phyloP scores from a whole-genome alignment of 345 rosid genomes.

The Punica granatum region DNA sequence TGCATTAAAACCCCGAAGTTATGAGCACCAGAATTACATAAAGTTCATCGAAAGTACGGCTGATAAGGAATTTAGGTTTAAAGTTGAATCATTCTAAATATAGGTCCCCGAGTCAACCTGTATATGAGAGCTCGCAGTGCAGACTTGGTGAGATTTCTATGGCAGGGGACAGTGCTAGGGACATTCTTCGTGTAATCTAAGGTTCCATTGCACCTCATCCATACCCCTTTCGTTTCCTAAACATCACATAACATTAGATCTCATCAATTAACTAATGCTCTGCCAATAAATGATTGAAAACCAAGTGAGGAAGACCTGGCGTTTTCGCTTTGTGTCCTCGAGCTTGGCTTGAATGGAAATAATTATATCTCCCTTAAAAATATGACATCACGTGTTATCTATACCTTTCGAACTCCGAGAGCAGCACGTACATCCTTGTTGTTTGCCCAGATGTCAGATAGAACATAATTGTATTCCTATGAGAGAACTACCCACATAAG shows the following conservation, averaged over 20 bases:
- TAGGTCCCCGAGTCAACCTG: constrained; percentile 19
- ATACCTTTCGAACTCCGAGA: constrained; percentile 28
- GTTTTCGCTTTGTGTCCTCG: too few species aligned
- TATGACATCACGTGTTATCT: too few species aligned
- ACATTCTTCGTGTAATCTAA: constrained; percentile 28
- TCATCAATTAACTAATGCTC: not conserved
- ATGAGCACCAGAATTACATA: not conserved
- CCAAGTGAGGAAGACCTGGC: too few species aligned
- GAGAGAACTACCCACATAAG: not conserved
- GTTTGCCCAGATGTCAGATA: constrained; percentile 28
- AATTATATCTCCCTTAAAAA: too few species aligned
- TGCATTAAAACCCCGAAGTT: constrained; percentile 3
- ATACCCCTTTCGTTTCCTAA: constrained; percentile 24
- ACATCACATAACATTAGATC: not conserved
- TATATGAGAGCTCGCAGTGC: constrained; percentile 28
- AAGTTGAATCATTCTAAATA: not conserved
- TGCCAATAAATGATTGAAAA: too few species aligned
- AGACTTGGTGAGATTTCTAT: constrained; percentile 14
- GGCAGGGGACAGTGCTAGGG: constrained; percentile 16
- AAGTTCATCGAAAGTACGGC: not conserved
- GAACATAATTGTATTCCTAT: constrained; percentile 31
- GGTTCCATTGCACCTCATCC: constrained; percentile 26
- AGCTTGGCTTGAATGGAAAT: too few species aligned
- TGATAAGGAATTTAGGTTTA: not conserved
- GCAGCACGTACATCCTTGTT: constrained; percentile 20